Evolutionary conservation across 805 yeast genomes (phyloP).

Genomic region (Starmera caribaea): DNA sequence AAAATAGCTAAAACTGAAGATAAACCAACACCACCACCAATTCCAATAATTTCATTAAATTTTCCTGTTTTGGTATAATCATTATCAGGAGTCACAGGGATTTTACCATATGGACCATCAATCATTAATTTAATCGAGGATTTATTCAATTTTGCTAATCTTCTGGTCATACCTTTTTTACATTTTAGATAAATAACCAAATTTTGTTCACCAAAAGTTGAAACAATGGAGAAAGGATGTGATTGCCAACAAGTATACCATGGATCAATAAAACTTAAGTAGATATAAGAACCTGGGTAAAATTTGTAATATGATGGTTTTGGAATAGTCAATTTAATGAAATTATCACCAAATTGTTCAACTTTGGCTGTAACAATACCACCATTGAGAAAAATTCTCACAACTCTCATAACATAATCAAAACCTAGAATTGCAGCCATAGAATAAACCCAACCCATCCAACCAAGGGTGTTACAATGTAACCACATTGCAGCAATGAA

Average conservation of each 20-base stretch:
- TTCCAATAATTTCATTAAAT: background rate
- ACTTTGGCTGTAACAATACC: constrained; percentile 36
- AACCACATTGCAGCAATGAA: constrained; percentile 44
- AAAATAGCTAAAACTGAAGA: background rate
- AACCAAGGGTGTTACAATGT: constrained; percentile 38
- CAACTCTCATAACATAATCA: constrained; percentile 46
- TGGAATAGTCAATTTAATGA: constrained; percentile 25
- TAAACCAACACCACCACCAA: background rate
- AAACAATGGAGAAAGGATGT: constrained; percentile 54
- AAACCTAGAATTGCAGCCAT: constrained; percentile 54
- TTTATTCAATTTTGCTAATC: constrained; percentile 21
- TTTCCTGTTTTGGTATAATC: background rate
- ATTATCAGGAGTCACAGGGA: background rate
- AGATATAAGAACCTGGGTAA: constrained; percentile 42
- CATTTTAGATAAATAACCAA: constrained; percentile 33
- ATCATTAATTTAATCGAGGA: constrained; percentile 27
- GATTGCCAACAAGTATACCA: constrained; percentile 36
- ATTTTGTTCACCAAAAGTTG: constrained; percentile 16
- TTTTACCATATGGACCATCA: constrained; percentile 49
- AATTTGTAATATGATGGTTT: constrained; percentile 37
- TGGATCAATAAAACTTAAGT: constrained; percentile 40
- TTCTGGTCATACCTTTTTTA: constrained; percentile 42
- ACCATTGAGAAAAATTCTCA: constrained; percentile 48
- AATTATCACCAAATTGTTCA: constrained; percentile 11
- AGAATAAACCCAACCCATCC: constrained; percentile 37